A percentile compares a stretch with the other conserved stretches of the same genome.
These are phyloP conservation scores for Clohesyomyces aquaticus DNA, from an alignment of 495 filamentous ascomycete species.

Conservation along the genomic window DNA sequence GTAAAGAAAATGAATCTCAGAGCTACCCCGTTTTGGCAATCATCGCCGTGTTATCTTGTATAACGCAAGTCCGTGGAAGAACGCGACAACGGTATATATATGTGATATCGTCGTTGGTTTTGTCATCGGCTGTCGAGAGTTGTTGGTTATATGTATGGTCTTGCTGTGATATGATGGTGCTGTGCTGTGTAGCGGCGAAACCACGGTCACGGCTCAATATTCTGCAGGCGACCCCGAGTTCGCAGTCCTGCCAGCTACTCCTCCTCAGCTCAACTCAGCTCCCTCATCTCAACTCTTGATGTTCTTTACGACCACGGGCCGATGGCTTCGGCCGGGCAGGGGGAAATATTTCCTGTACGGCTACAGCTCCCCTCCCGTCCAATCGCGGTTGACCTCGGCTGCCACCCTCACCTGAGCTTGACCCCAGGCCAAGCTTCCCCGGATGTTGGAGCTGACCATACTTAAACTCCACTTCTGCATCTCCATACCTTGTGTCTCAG, in stretches of 20 bases:
- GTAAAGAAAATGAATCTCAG: conserved; percentile 35
- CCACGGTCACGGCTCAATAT: too few relatives aligned
- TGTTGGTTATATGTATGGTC: too few relatives aligned
- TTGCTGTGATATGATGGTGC: too few relatives aligned
- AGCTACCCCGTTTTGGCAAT: conserved; percentile 18
- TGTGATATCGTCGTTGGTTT: too few relatives aligned
- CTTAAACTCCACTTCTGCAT: not conserved
- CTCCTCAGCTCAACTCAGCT: not conserved
- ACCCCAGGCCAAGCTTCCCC: not conserved
- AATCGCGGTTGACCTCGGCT: not conserved
- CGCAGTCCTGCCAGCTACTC: not conserved
- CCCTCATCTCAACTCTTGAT: not conserved
- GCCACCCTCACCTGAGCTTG: not conserved
- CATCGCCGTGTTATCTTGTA: not conserved
- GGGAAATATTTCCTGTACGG: not conserved
- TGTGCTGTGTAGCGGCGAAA: too few relatives aligned
- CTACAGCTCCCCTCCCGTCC: not conserved
- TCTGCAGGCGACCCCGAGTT: too few relatives aligned
- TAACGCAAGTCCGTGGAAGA: too few relatives aligned
- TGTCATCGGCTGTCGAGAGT: too few relatives aligned
- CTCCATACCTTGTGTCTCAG: too few relatives aligned
- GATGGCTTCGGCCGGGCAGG: conserved; percentile 3
- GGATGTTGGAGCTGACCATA: not conserved
- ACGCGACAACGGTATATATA: too few relatives aligned
- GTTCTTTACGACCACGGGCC: not conserved